These are phyloP conservation scores for Voacanga thouarsii DNA, from an alignment of 257 asterid genomes.

Conservation along the genomic window DNA sequence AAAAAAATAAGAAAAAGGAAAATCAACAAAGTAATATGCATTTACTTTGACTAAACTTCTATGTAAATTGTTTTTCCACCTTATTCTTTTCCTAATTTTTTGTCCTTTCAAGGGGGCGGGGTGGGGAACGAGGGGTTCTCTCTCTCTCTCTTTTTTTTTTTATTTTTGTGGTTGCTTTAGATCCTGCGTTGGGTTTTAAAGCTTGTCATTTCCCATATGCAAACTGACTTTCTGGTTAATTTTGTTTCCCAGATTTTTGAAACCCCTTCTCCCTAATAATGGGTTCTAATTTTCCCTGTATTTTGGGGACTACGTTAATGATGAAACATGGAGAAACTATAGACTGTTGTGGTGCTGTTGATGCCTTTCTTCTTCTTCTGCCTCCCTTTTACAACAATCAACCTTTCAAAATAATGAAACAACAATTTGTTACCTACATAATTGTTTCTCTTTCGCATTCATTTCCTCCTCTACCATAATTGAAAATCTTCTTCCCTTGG, in stretches of 20 bases:
- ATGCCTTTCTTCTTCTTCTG: neutral
- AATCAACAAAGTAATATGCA: constrained; percentile 4
- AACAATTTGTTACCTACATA: neutral
- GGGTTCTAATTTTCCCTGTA: constrained; percentile 18
- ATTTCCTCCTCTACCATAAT: neutral
- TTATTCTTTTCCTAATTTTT: neutral
- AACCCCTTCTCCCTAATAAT: neutral
- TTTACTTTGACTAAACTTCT: constrained; percentile 6
- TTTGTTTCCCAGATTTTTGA: constrained; percentile 6
- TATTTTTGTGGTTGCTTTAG: neutral
- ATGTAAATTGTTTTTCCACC: constrained; percentile 18
- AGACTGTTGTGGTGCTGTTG: neutral
- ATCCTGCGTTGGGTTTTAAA: constrained; percentile 3
- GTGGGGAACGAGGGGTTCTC: no score
- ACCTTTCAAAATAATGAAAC: neutral
- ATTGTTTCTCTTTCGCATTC: neutral
- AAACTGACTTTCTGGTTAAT: constrained; percentile 15
- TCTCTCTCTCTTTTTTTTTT: constrained; percentile 1
- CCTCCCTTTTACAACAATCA: neutral
- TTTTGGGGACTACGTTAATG: constrained; percentile 10
- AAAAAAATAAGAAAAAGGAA: neutral
- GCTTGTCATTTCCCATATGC: constrained; percentile 17
- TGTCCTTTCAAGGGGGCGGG: no score
- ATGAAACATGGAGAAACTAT: constrained; percentile 19
- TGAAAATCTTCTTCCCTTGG: neutral